Base-by-base conservation (phyloP, 495 filamentous ascomycete genomes). In the Geoglossum glabrum region DNA sequence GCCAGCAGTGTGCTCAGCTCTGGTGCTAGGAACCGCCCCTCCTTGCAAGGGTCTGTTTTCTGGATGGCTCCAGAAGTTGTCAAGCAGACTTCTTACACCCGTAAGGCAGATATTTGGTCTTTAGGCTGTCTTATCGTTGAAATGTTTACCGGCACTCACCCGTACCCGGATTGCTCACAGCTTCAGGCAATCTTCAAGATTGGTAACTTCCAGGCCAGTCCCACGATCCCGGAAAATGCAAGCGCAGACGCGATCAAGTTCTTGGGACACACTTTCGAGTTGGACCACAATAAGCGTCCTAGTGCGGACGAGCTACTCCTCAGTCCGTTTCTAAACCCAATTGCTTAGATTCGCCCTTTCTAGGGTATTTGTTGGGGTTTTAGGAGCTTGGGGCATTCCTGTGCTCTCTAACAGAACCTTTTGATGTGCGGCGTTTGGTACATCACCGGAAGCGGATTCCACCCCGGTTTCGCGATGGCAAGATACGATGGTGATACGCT, bases 41-140 rank as follows among this genome's bases (percentile, higher is more conserved):
- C 90, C 1, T 74, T 99, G 13, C 92, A 99, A 64, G 92, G 92
- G 30, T 95, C 87, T 57, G 92, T 99, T 49, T 99, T 96, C 70
- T 99, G 92, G 92, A 99, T 99, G 92, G 92, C 92, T 1, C 92
- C 92, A 28, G 92, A 99, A 70, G 92, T 99, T 31, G 93, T 99
- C 55, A 89, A 88, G 60, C 92, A 97, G 70, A 96, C 90, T 0
- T 86, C 87, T 0, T 95, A 99, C 68, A 97, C 92, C 0, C 88
- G 90, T 67, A 99, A 99, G 71, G 92, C 93, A n/a, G 92, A 99
- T 67, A 97, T 99, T 66, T 99, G 92, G 92, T 93, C 87, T 57
- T 76, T 99, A 34, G 92, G 92, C 25, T 99, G 92, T 69, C 72
- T 99, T 21, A 85, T 99, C 49, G 92, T 99, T 28, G 92, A 99